phyloP scores from a whole-genome alignment of 768 basidiomycete species.

The Naematelia encephala region DNA sequence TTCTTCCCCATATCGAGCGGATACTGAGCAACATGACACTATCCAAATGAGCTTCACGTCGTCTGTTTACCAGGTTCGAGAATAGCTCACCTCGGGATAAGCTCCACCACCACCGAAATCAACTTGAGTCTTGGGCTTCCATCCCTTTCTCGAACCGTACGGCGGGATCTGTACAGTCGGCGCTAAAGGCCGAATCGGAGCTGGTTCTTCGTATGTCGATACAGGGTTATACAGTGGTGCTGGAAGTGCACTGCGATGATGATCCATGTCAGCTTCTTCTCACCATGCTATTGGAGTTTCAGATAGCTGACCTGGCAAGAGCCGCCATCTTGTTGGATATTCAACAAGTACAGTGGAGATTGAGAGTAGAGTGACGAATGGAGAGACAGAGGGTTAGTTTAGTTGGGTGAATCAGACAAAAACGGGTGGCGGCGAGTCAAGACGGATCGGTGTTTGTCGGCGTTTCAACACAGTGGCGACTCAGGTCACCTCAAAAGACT shows the following conservation, averaged over 20 bases:
- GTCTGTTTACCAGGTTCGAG: neutral
- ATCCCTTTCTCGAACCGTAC: slow-evolving; percentile 79
- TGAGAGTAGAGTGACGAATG: neutral
- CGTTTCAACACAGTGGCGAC: neutral
- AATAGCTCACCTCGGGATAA: slow-evolving; percentile 47
- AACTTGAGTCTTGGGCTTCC: slow-evolving; percentile 76
- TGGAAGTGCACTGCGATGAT: slow-evolving; percentile 43
- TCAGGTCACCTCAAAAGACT: too few species aligned
- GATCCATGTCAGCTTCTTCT: too few species aligned
- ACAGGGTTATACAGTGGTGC: slow-evolving; percentile 41
- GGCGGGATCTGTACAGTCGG: slow-evolving; percentile 62
- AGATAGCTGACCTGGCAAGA: slow-evolving; percentile 64
- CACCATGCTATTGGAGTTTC: too few species aligned
- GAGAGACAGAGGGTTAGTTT: neutral
- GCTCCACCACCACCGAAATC: slow-evolving; percentile 66
- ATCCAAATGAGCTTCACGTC: slow-evolving; percentile 51
- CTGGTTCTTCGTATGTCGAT: slow-evolving; percentile 36
- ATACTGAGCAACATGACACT: slow-evolving; percentile 97
- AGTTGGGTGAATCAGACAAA: too few species aligned
- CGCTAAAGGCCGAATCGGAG: slow-evolving; percentile 33
- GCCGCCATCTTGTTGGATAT: slow-evolving; percentile 57
- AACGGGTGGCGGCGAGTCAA: neutral
- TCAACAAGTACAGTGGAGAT: neutral
- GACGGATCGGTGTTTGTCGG: neutral
- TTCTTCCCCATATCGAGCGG: slow-evolving; percentile 92